Conservation (phyloP, 495 filamentous ascomycete genomes). For the Aeminium ludgeri region DNA sequence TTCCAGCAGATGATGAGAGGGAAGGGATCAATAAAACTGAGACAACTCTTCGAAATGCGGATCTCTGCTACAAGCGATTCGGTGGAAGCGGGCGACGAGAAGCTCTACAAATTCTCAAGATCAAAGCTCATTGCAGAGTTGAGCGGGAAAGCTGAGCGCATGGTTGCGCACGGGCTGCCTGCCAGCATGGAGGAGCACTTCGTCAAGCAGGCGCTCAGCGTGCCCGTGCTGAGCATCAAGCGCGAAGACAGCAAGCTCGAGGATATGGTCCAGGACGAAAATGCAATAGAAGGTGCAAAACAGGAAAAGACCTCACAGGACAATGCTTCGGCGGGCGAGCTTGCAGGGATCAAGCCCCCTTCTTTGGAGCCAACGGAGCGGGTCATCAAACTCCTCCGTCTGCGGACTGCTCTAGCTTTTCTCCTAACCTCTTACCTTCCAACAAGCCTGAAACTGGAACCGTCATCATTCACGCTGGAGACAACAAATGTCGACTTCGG, state of each 20-base stretch:
- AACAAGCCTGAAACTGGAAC: slow-evolving; percentile 27
- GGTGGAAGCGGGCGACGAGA: slow-evolving; percentile 65
- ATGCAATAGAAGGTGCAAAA: slow-evolving; percentile 20
- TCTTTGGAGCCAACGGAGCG: too few species aligned
- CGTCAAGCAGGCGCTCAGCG: slow-evolving; percentile 54
- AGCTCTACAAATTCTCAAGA: slow-evolving; percentile 60
- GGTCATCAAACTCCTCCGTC: slow-evolving; percentile 38
- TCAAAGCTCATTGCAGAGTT: slow-evolving; percentile 51
- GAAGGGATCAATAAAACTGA: slow-evolving; percentile 16
- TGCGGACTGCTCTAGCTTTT: slow-evolving; percentile 62
- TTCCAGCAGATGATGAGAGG: slow-evolving; percentile 31
- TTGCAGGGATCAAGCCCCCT: too few species aligned
- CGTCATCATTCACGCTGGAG: slow-evolving; percentile 34
- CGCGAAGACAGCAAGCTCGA: slow-evolving; percentile 23
- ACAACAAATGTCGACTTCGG: slow-evolving; percentile 46
- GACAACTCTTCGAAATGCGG: slow-evolving; percentile 25
- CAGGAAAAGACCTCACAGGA: neutral
- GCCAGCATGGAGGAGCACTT: slow-evolving; percentile 74
- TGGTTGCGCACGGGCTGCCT: slow-evolving; percentile 50
- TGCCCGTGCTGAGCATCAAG: slow-evolving; percentile 40
- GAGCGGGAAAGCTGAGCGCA: slow-evolving; percentile 50
- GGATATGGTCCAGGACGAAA: slow-evolving; percentile 5
- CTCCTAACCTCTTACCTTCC: slow-evolving; percentile 58
- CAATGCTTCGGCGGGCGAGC: too few species aligned
- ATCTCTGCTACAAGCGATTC: slow-evolving; percentile 57